Conservation (phyloP, 306 rosid species). For the Ormosia emarginata region DNA sequence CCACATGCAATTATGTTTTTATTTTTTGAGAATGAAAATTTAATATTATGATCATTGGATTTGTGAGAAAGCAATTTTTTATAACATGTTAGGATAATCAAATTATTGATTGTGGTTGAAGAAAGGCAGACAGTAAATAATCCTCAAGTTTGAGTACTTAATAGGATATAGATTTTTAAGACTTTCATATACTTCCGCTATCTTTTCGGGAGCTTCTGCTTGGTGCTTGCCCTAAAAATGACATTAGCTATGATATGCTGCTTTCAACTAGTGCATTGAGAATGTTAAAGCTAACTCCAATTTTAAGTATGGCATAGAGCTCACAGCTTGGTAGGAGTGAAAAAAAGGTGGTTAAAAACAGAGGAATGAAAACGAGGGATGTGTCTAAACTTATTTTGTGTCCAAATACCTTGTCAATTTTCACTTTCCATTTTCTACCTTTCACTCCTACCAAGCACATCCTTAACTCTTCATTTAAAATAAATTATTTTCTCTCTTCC, state of each 20-base stretch:
- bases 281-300: neutral
- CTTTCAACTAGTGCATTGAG: neutral
- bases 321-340: neutral
- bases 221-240: neutral
- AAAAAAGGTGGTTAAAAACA: neutral
- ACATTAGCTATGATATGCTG: neutral
- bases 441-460: neutral
- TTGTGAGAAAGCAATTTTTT: neutral
- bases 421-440: neutral
- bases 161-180: neutral
- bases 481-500: neutral
- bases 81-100: neutral
- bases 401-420: neutral
- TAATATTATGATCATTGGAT: neutral
- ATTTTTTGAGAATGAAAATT: neutral
- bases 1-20: neutral
- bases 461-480: neutral
- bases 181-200: neutral
- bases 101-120: slow-evolving; percentile 3
- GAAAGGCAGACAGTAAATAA: neutral
- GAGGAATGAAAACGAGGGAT: neutral
- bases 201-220: neutral
- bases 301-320: neutral
- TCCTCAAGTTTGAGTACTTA: neutral
- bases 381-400: neutral